Base-by-base conservation (phyloP, 495 filamentous ascomycete species). In the Daldinia bambusicola region DNA sequence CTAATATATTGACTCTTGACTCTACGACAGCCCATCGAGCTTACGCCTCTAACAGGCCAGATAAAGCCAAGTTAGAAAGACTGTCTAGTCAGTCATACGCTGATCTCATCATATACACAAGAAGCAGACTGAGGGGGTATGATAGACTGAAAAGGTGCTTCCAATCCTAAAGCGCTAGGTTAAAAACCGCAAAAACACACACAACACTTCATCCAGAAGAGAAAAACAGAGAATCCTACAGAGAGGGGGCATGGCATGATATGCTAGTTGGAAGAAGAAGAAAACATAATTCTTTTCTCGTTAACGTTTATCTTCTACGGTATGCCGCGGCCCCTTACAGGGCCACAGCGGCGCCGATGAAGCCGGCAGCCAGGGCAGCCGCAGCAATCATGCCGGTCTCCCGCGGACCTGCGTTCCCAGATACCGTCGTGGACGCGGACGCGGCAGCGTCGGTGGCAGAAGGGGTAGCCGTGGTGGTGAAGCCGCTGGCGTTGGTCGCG, bases 331-430 rank as follows among this genome's bases (percentile, higher is more conserved):
- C 13, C 9, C n/a, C 20, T 10, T 32, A 58, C 43, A 73, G 20
- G 40, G 43, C 52, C 16, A 73, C 61, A 10, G 61, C 70, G 18
- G 70, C 65, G 18, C 70, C 70, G 10, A 64, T 52, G 18, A 69
- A 38, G 4, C 70, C 65, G 16, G 55, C 55, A 22, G 61, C 70
- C 34, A 69, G 12, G 20, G 57, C 66, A 2, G 52, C 70, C 4
- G 52, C 52, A n/a, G 70, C 66, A n/a, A 66, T 5, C 70, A 69
- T 62, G 38, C 65, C 70, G 18, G 70, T 69, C 36, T 73, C 50
- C 43, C 56, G 56, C 2, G 65, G 60, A 12, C 66, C 52, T 1
- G 66, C 70, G 52, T 64, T 69, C 6, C 13, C 40, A 7, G 56
- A 16, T 0, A 38, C 13, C 9, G 14, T 36, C 37, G 56, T 13